phyloP scores from a whole-genome alignment of 768 basidiomycete genomes.

The Mycena floridula region DNA sequence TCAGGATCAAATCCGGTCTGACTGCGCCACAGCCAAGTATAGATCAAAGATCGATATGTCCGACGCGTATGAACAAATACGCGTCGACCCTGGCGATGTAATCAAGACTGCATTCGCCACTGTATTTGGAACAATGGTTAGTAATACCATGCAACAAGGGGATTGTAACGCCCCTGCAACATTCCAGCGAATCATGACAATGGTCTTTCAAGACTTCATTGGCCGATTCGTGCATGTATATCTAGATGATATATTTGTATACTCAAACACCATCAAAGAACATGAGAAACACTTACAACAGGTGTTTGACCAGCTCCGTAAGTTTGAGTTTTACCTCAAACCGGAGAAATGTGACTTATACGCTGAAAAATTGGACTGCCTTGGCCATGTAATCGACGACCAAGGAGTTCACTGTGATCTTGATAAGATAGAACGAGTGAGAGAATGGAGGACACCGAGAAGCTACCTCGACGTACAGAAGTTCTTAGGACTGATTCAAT shows the following conservation, averaged over 20 bases:
- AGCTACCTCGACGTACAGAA: constrained; percentile 16
- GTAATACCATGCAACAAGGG: constrained; percentile 22
- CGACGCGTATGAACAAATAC: constrained; percentile 26
- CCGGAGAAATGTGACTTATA: constrained; percentile 17
- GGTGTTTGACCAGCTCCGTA: constrained; percentile 15
- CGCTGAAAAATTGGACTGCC: constrained; percentile 12
- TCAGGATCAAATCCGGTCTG: constrained; percentile 11
- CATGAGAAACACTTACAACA: constrained; percentile 18
- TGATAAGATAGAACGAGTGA: constrained; percentile 21
- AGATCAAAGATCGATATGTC: constrained; percentile 17
- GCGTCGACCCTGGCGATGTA: constrained; percentile 13
- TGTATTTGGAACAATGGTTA: background rate
- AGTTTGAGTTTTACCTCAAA: constrained; percentile 17
- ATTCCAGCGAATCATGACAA: too few relatives aligned
- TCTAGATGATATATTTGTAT: too few relatives aligned
- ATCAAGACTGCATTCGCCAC: background rate
- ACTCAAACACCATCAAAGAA: constrained; percentile 16
- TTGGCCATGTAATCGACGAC: too few relatives aligned
- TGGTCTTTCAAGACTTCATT: too few relatives aligned
- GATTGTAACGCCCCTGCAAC: constrained; percentile 30
- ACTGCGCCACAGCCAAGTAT: constrained; percentile 5
- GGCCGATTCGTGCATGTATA: too few relatives aligned
- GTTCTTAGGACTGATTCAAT: too few relatives aligned
- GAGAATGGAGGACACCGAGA: constrained; percentile 16
- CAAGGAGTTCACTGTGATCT: too few relatives aligned